Evolutionary conservation across 2,329 filamentous ascomycete species (phyloP), one percentile per base, ranked within the genome.

Genomic region (Coleophoma crateriformis): DNA sequence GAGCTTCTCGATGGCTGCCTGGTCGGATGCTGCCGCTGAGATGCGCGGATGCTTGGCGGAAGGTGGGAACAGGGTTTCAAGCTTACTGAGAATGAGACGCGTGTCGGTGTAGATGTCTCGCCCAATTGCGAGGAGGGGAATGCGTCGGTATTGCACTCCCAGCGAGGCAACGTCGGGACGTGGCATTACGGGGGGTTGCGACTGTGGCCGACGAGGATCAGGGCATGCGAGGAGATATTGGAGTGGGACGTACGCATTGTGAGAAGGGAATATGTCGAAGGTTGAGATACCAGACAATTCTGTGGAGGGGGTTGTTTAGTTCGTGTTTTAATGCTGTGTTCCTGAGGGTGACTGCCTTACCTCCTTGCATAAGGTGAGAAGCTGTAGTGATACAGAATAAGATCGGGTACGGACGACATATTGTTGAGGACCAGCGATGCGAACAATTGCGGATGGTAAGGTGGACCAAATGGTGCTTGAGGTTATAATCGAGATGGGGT

Each of bases 91-190:
- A 58, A 89, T 88, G 19, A 88, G 75, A 3, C 82, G 79, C 2
- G 82, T 83, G 70, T 90, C 86, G 52, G 81, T 71, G 68, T 88
- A 89, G 40, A 90, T 69, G 60, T 87, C 79, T 6, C 78, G 72
- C 14, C 83, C 85, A 56, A 88, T 81, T 19, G 80, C 69, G 46
- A 89, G 67, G 46, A 89, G 61, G 1, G 86, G 86, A 50, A 88
- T 88, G 50, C 86, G 83, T 4, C 85, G 78, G 67, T 90, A 85
- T 7, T 72, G 69, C 48, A 88, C 73, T 22, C 82, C 83, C 13
- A 90, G 73, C 1, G 71, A 68, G 15, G 70, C 66, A 13, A 88
- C 62, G 62, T 87, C 83, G 1, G 84, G 83, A 22, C 85, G 81
- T 7, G 86, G 86, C 62, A 88, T 71, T 33, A 78, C 74, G 3